phyloP scores from a whole-genome alignment of 495 filamentous ascomycete genomes.

The Extremus antarcticus region DNA sequence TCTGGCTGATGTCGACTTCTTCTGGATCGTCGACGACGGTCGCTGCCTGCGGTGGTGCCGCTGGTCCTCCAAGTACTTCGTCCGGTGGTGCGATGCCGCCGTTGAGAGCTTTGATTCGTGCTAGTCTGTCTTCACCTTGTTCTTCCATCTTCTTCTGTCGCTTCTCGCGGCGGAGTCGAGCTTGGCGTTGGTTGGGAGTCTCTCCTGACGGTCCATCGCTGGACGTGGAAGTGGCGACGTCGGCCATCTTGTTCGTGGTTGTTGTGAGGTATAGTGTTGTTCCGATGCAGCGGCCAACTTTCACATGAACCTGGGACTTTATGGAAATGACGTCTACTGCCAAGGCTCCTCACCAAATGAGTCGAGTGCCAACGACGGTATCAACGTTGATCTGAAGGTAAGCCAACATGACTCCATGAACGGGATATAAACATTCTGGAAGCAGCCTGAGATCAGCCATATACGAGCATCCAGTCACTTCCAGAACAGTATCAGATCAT shows the following conservation, averaged over 20 bases:
- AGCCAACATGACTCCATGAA: no score
- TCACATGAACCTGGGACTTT: not conserved
- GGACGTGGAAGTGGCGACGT: not conserved
- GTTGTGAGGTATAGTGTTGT: not conserved
- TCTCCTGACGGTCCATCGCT: conserved; percentile 31
- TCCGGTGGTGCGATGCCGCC: conserved; percentile 37
- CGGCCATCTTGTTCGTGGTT: conserved; percentile 7
- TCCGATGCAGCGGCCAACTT: no score
- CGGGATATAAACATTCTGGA: no score
- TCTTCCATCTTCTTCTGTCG: conserved; percentile 83
- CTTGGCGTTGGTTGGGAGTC: conserved; percentile 54
- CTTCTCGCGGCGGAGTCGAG: conserved; percentile 77
- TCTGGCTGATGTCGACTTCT: conserved; percentile 61
- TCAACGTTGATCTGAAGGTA: no score
- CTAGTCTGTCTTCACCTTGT: conserved; percentile 65
- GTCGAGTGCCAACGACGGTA: no score
- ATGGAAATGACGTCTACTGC: not conserved
- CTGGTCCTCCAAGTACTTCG: conserved; percentile 20
- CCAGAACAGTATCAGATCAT: conserved; percentile 4
- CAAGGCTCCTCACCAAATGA: no score
- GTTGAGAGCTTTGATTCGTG: conserved; percentile 71
- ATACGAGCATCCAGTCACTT: not conserved
- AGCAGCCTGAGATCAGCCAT: no score
- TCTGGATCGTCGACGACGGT: conserved; percentile 47
- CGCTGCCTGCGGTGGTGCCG: conserved; percentile 1